Percentiles rank a stretch among this genome's conserved stretches.
phyloP scores from a whole-genome alignment of 805 yeast genomes.

The Henningerozyma blattae region DNA sequence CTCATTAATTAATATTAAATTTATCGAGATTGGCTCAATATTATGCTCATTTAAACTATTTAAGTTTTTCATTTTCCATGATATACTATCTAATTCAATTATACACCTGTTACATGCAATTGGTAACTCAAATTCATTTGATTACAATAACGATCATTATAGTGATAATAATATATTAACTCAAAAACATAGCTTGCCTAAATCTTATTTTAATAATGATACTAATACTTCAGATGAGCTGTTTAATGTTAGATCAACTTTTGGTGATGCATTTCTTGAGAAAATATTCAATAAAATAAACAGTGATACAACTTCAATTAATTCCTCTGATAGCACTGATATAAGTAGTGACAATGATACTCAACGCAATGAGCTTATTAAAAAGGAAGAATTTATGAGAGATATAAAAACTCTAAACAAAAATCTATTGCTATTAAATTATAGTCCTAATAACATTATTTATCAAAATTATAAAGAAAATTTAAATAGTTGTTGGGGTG shows the following conservation, averaged over 20 bases:
- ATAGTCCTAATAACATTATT: background rate
- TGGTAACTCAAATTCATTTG: no score
- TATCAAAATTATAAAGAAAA: background rate
- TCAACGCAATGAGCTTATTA: background rate
- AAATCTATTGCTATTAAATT: no score
- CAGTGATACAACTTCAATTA: no score
- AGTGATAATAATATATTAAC: no score
- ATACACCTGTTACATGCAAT: conserved; percentile 4
- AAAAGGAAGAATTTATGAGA: background rate
- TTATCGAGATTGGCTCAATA: conserved; percentile 23
- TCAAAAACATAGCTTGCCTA: no score
- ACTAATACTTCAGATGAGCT: conserved; percentile 1
- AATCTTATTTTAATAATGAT: conserved; percentile 2
- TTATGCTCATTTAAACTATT: conserved; percentile 21
- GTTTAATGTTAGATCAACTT: conserved; percentile 1
- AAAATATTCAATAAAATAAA: background rate
- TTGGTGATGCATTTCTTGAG: conserved; percentile 6
- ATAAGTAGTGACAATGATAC: no score
- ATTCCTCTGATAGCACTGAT: no score
- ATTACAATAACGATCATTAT: no score
- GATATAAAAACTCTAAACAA: no score
- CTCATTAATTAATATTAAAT: conserved; percentile 4
- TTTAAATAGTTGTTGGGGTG: no score
- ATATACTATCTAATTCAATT: conserved; percentile 5
- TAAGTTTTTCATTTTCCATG: conserved; percentile 7